A percentile compares a stretch with the other conserved stretches of the same genome.
phyloP scores from a whole-genome alignment of 805 yeast species.

The Pichia heedii region DNA sequence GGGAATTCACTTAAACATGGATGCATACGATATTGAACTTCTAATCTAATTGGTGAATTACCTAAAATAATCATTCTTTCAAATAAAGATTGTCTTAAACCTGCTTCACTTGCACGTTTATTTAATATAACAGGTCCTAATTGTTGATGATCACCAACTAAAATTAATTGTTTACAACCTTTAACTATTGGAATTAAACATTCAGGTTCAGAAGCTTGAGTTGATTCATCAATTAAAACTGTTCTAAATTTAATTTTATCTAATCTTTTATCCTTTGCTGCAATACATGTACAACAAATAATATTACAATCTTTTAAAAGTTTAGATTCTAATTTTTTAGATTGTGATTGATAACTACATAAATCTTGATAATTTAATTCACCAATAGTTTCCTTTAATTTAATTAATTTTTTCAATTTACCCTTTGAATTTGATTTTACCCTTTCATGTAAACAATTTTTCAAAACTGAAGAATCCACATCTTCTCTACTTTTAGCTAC shows the following conservation, averaged over 20 bases:
- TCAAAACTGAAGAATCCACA: constrained; percentile 54
- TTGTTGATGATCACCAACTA: constrained; percentile 94
- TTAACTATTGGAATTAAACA: constrained; percentile 79
- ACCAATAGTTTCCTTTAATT: constrained; percentile 55
- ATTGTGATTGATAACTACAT: constrained; percentile 32
- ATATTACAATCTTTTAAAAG: constrained; percentile 57
- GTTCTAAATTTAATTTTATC: constrained; percentile 51
- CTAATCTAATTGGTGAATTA: constrained; percentile 75
- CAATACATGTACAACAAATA: constrained; percentile 86
- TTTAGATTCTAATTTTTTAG: constrained; percentile 39
- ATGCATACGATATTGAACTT: constrained; percentile 93
- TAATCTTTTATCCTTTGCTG: constrained; percentile 75
- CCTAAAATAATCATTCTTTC: constrained; percentile 79
- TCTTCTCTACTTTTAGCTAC: constrained; percentile 76
- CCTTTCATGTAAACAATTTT: constrained; percentile 47
- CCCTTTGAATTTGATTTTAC: constrained; percentile 43
- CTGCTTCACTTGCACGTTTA: constrained; percentile 75
- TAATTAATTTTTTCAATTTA: constrained; percentile 48
- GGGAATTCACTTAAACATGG: constrained; percentile 83
- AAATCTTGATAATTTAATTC: constrained; percentile 54
- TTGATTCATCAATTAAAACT: constrained; percentile 84
- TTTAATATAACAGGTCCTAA: constrained; percentile 86
- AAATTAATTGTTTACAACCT: constrained; percentile 81
- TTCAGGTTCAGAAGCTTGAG: constrained; percentile 93
- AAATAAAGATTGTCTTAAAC: constrained; percentile 76